Conservation (phyloP, 768 basidiomycete genomes). For the Pleurotus tuoliensis region DNA sequence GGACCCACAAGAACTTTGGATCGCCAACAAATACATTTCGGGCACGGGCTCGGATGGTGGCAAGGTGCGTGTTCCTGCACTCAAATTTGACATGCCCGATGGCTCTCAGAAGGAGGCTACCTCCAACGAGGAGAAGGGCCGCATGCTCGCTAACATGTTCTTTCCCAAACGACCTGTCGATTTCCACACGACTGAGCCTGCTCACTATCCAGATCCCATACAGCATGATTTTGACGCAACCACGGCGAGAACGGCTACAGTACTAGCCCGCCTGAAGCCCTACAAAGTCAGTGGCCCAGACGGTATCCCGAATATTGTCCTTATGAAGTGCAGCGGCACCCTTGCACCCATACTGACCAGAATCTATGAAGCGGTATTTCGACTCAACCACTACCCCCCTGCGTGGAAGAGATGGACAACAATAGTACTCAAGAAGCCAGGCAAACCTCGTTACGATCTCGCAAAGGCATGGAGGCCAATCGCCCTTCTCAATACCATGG, state of each 20-base stretch:
- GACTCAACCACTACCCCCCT: slow-evolving; percentile 7
- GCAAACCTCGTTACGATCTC: slow-evolving; percentile 25
- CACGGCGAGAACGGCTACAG: slow-evolving; percentile 5
- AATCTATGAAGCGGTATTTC: slow-evolving; percentile 14
- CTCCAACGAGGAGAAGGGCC: slow-evolving; percentile 11
- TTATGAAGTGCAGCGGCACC: slow-evolving; percentile 10
- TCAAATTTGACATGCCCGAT: neutral
- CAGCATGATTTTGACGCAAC: slow-evolving; percentile 9
- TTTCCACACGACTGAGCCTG: slow-evolving; percentile 8
- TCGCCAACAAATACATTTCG: slow-evolving; percentile 9
- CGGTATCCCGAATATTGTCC: slow-evolving; percentile 20
- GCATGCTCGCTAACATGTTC: slow-evolving; percentile 12
- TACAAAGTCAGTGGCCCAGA: slow-evolving; percentile 21
- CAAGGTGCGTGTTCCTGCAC: slow-evolving; percentile 10
- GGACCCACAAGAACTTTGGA: slow-evolving; percentile 10
- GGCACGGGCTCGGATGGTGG: slow-evolving; percentile 7
- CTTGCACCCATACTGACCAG: slow-evolving; percentile 10
- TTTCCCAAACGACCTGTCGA: slow-evolving; percentile 14
- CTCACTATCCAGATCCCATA: slow-evolving; percentile 5
- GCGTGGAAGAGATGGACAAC: slow-evolving; percentile 22
- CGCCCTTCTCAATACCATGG: slow-evolving; percentile 25
- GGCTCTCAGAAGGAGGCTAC: neutral
- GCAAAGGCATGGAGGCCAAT: slow-evolving; percentile 34
- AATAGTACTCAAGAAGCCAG: slow-evolving; percentile 30
- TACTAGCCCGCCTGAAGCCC: slow-evolving; percentile 10